Evolutionary conservation across 176 grass and related monocot species (phyloP).

Genomic region (Ensete glaucum): DNA sequence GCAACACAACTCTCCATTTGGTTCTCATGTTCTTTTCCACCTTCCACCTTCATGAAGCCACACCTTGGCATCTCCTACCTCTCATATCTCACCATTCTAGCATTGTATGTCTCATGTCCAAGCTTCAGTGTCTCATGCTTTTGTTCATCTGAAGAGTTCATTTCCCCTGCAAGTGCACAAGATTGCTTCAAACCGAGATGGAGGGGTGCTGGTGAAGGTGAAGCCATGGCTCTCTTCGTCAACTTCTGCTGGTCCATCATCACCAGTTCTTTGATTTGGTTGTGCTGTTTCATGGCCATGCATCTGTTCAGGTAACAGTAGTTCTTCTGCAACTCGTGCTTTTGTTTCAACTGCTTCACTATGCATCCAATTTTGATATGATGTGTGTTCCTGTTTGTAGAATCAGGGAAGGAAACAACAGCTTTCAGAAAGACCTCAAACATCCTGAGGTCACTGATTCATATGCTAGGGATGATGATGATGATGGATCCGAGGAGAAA

Average conservation of each 20-base stretch:
- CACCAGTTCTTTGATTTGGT: conserved; percentile 26
- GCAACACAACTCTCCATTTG: too few relatives aligned
- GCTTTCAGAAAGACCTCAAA: background rate
- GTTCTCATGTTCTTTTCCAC: too few relatives aligned
- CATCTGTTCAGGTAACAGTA: conserved; percentile 26
- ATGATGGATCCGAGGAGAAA: background rate
- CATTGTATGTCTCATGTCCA: too few relatives aligned
- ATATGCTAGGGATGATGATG: background rate
- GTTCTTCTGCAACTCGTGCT: background rate
- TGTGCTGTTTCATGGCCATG: conserved; percentile 23
- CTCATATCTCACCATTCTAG: too few relatives aligned
- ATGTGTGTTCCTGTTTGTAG: background rate
- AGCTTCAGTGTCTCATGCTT: too few relatives aligned
- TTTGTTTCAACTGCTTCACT: background rate
- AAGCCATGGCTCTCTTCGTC: conserved; percentile 11
- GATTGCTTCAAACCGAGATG: too few relatives aligned
- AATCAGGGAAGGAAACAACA: background rate
- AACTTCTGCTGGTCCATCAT: conserved; percentile 25
- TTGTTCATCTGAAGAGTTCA: too few relatives aligned
- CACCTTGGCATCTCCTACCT: too few relatives aligned
- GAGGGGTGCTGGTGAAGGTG: background rate
- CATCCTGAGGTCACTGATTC: background rate
- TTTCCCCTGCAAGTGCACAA: too few relatives aligned
- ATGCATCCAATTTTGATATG: conserved; percentile 10
- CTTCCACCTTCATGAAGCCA: too few relatives aligned